phyloP scores from a whole-genome alignment of 1,284 basidiomycete genomes.

The Sphagnurus paluster region DNA sequence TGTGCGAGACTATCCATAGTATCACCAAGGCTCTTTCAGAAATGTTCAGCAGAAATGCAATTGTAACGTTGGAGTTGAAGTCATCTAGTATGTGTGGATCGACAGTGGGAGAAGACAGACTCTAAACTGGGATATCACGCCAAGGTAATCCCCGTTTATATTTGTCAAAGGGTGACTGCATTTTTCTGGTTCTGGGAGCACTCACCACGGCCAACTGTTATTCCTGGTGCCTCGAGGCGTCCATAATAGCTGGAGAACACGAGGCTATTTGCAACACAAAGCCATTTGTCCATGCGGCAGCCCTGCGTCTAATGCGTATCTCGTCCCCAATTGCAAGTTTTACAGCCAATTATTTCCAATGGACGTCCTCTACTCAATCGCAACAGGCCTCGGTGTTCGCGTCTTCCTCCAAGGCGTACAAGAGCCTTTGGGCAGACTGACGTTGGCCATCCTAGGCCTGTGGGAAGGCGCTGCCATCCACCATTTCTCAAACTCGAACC shows the following conservation, averaged over 20 bases:
- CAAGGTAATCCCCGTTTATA: too few relatives aligned
- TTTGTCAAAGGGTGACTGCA: too few relatives aligned
- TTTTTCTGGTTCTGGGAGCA: too few relatives aligned
- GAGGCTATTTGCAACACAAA: constrained; percentile 23
- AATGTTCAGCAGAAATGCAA: too few relatives aligned
- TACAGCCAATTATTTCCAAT: constrained; percentile 25
- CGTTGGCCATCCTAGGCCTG: constrained; percentile 35
- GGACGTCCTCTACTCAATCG: constrained; percentile 39
- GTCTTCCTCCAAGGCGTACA: constrained; percentile 26
- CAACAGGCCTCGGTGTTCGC: constrained; percentile 42
- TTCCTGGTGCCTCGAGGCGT: constrained; percentile 9
- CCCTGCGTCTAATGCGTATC: constrained; percentile 28
- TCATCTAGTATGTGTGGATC: too few relatives aligned
- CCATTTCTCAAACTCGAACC: constrained; percentile 25
- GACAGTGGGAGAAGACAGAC: too few relatives aligned
- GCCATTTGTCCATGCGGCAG: constrained; percentile 18
- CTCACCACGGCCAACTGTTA: too few relatives aligned
- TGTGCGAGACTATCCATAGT: too few relatives aligned
- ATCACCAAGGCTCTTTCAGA: too few relatives aligned
- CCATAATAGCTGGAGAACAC: constrained; percentile 23
- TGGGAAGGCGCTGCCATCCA: constrained; percentile 43
- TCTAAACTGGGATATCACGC: too few relatives aligned
- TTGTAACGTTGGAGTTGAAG: too few relatives aligned
- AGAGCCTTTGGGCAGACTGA: constrained; percentile 21
- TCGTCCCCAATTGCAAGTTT: constrained; percentile 9